Base-by-base conservation (phyloP, 1,284 basidiomycete species). In the Apiotrichum akiyoshidainum region DNA sequence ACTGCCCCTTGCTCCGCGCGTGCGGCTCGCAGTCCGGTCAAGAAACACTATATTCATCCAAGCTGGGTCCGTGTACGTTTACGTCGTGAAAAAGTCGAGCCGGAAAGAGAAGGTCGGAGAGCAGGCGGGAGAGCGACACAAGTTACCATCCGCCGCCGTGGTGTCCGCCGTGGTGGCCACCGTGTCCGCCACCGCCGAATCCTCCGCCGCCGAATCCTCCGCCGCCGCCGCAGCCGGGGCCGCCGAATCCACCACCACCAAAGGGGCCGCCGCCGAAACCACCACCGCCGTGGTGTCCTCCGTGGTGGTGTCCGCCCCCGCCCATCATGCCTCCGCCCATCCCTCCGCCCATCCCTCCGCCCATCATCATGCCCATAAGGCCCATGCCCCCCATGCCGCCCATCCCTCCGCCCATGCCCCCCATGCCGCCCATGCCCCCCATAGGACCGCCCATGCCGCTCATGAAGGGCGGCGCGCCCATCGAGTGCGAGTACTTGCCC, bases 341-440 rank as follows among this genome's bases (percentile, higher is more conserved):
- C 0, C 55, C 52, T 44, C 55, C 55, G 5, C 58, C 58, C 47
- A 54, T 54, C 16, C 58, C 58, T 4, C 54, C 54, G 21, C 53
- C 59, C 39, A 47, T 40, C 46, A 46, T 50, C 44, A 41, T 52
- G 45, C 55, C 60, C 52, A 59, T 57, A 6, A n/a, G 42, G 40
- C 54, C 54, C 46, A 48, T 52, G 40, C 56, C 61, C 1, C 41
- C n/a, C 41, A 63, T 41, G 19, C 52, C 54, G 39, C 54, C 57
- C 19, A 40, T 52, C 35, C 49, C 42, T 11, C 33, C 34, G n/a
- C 54, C 54, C 46, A 48, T 52, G 35, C 56, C 62, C 1, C 42
- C 19, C 42, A 63, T 42, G 17, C 52, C 53, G 46, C 54, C 57
- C 19, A 39, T 52, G 39, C 49, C 41, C 14, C 31, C 34, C 33